A percentile compares a stretch with the other conserved stretches of the same genome.
Conservation (phyloP, 2,329 filamentous ascomycete species). For the Calonectria pauciramosa region DNA sequence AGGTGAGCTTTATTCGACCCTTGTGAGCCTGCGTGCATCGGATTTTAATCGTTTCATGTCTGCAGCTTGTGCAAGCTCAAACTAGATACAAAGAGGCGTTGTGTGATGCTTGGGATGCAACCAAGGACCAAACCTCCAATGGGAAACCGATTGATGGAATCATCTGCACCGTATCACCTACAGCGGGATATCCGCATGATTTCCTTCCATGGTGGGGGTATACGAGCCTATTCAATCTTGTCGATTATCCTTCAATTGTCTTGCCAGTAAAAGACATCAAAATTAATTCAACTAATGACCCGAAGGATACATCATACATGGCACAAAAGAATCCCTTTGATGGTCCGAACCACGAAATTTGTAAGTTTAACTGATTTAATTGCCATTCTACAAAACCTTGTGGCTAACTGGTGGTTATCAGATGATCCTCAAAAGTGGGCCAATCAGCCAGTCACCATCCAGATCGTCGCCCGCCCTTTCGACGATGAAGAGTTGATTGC, state of each 20-base stretch:
- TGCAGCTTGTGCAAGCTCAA: not conserved
- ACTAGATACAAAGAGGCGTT: not conserved
- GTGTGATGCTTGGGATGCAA: not conserved
- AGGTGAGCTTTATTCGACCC: not conserved
- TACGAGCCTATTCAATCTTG: not conserved
- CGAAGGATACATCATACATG: not conserved
- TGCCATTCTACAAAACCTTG: too few relatives aligned
- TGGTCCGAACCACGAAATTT: not conserved
- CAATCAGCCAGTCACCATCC: not conserved
- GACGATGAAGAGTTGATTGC: not conserved
- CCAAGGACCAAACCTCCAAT: not conserved
- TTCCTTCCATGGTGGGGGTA: not conserved
- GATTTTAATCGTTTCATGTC: too few relatives aligned
- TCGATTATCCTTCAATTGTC: not conserved
- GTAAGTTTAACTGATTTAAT: not conserved
- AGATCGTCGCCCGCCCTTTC: not conserved
- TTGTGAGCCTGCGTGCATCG: rapidly evolving
- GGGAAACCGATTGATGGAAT: not conserved
- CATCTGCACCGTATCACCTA: not conserved
- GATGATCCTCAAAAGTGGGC: not conserved
- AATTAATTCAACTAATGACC: not conserved
- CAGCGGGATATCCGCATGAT: not conserved
- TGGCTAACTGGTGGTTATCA: not conserved
- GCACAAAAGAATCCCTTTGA: not conserved
- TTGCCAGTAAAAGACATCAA: not conserved